Evolutionary conservation across 441 rosid genomes (phyloP), one percentile per base, ranked within the genome.

Genomic region (Croton setiger): DNA sequence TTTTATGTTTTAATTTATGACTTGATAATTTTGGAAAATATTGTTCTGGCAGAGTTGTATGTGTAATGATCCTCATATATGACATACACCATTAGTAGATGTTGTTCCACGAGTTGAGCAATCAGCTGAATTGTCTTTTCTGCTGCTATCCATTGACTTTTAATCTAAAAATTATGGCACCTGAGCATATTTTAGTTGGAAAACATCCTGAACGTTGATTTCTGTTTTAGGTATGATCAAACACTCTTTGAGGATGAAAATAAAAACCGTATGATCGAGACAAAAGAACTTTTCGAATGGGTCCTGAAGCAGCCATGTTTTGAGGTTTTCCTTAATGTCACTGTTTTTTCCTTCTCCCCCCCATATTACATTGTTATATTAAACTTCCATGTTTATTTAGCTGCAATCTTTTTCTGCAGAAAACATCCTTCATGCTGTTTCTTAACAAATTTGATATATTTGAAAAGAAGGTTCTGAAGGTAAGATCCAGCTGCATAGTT

Each of bases 271-370:
- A 88, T 95, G 98, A 84, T 84, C 84, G 99, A 92, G 80, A 88
- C 98, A 0, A 95, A 85, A 76, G 97, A 95, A 71, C 87, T 95
- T 15, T 92, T 92, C 55, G 94, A 92, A 68, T 95, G 99, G 99
- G 97, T 95, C 76, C 77, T 95, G 74, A 95, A 90, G 87, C 98
- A 95, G 76, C 96, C 98, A 20, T 95, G 99, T 83, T 95, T 95
- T 45, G 95, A 92, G 99, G 99, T 95, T 73, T 61, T 31, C 52
- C 57, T 71, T 52, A 8, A 1, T 37, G 20, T 66, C 61, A 54
- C 17, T 31, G 68, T 36, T 78, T 44, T 49, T 59, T 3, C 21
- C 14, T 13, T 78, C 39, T 54, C 49, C 4, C 33, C 13, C 31
- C 14, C 59, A 60, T 33, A n/a, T 13, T 12, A 13, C 49, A 20